Conservation (phyloP, 306 rosid species). For the Malus fusca region DNA sequence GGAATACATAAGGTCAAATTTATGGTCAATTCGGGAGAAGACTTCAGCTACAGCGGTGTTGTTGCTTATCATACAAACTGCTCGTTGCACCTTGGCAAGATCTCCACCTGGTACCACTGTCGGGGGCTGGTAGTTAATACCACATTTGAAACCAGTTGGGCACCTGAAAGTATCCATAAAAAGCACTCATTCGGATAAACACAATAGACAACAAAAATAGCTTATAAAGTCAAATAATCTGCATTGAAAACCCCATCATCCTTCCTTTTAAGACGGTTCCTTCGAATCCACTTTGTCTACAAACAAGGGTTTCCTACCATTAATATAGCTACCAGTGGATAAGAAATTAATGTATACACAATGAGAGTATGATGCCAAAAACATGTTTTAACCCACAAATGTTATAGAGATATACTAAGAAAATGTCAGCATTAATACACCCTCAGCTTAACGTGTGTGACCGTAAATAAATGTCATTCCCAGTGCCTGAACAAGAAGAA, state of each 20-base stretch:
- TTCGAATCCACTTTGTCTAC: not conserved
- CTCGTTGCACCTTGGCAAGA: conserved; percentile 61
- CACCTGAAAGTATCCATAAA: conserved; percentile 34
- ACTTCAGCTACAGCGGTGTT: conserved; percentile 65
- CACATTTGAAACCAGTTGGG: conserved; percentile 87
- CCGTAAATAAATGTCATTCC: not conserved
- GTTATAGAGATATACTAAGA: not conserved
- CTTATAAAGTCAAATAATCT: not conserved
- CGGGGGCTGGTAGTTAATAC: conserved; percentile 71
- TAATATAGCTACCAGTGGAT: not conserved
- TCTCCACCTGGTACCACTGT: conserved; percentile 75
- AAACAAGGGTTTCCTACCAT: not conserved
- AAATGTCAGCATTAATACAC: not conserved
- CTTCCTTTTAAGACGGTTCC: not conserved
- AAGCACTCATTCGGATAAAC: not conserved
- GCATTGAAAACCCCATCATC: not conserved
- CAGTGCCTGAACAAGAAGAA: not conserved
- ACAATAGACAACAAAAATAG: not conserved
- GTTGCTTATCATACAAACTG: conserved; percentile 77
- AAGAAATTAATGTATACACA: not conserved
- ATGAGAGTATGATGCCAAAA: not conserved
- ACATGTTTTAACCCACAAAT: not conserved
- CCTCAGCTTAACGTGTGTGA: not conserved
- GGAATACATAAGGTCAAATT: conserved; percentile 62
- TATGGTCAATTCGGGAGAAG: conserved; percentile 61